Evolutionary conservation across 2,329 filamentous ascomycete genomes (phyloP).

Genomic region (Paraphaeosphaeria minitans): DNA sequence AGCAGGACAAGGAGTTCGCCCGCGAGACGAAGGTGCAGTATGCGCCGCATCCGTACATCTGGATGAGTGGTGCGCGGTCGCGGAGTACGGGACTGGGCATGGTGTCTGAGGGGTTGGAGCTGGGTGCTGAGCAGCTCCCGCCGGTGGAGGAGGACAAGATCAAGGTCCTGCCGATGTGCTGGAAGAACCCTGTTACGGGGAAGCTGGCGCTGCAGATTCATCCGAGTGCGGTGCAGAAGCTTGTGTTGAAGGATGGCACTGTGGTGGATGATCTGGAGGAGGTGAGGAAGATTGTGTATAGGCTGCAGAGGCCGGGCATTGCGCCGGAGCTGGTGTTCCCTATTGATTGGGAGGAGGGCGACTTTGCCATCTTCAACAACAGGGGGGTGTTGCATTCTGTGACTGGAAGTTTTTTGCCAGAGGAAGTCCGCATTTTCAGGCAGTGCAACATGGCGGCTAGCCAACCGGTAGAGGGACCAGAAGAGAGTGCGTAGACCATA

Average conservation of each 20-base stretch:
- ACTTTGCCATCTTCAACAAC: slow-evolving; percentile 80
- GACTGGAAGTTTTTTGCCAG: slow-evolving; percentile 72
- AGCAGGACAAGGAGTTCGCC: slow-evolving; percentile 70
- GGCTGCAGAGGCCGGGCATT: slow-evolving; percentile 74
- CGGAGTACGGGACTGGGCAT: slow-evolving; percentile 73
- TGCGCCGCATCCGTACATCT: slow-evolving; percentile 79
- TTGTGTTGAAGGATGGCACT: slow-evolving; percentile 69
- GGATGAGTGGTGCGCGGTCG: slow-evolving; percentile 74
- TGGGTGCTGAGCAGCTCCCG: slow-evolving; percentile 65
- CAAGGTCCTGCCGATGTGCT: slow-evolving; percentile 75
- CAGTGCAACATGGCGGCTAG: slow-evolving; percentile 79
- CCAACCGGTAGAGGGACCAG: slow-evolving; percentile 41
- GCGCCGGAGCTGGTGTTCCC: slow-evolving; percentile 70
- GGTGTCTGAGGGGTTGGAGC: slow-evolving; percentile 68
- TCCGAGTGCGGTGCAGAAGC: slow-evolving; percentile 70
- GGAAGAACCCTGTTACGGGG: slow-evolving; percentile 75
- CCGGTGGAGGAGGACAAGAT: slow-evolving; percentile 69
- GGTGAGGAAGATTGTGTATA: slow-evolving; percentile 73
- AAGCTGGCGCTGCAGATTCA: slow-evolving; percentile 74
- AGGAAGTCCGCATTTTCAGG: slow-evolving; percentile 76
- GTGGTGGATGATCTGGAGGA: slow-evolving; percentile 70
- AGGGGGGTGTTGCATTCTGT: slow-evolving; percentile 76
- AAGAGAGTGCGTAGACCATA: not conserved
- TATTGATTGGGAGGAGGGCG: slow-evolving; percentile 78
- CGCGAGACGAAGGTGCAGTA: slow-evolving; percentile 70